These are phyloP conservation scores for Aspergillus sclerotiicarbonarius DNA, from an alignment of 495 filamentous ascomycete species.

Conservation along the genomic window DNA sequence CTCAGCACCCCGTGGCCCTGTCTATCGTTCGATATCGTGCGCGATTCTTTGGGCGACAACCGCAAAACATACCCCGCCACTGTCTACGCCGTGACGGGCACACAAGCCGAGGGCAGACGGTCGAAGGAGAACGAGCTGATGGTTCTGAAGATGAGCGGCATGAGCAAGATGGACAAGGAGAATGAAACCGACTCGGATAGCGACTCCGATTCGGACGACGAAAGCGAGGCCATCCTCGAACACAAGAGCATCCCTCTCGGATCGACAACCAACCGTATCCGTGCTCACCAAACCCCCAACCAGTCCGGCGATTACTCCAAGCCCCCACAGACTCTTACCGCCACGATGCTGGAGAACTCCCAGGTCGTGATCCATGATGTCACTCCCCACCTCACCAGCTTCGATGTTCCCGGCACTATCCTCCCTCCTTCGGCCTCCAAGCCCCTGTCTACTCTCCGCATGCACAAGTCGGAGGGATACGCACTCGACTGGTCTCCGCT, in stretches of 20 bases:
- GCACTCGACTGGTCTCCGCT: constrained; percentile 91
- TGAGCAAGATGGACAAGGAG: constrained; percentile 81
- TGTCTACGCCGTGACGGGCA: constrained; percentile 89
- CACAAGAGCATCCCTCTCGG: constrained; percentile 80
- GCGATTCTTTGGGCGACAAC: constrained; percentile 83
- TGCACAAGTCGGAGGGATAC: constrained; percentile 92
- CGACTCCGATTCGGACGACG: constrained; percentile 72
- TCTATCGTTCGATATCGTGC: constrained; percentile 89
- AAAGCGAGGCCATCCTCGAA: constrained; percentile 92
- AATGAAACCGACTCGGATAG: constrained; percentile 69
- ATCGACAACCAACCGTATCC: constrained; percentile 89
- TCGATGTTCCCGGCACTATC: constrained; percentile 80
- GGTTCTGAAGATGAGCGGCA: constrained; percentile 90
- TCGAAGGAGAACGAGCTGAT: constrained; percentile 87
- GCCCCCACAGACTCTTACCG: constrained; percentile 77
- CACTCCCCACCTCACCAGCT: constrained; percentile 77
- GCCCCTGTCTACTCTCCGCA: constrained; percentile 78
- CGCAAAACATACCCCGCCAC: constrained; percentile 88
- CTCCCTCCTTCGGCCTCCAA: constrained; percentile 80
- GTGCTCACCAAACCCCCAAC: constrained; percentile 71
- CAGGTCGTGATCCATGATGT: constrained; percentile 92
- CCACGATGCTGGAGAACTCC: constrained; percentile 85
- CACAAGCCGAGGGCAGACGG: constrained; percentile 75
- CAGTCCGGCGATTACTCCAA: constrained; percentile 59
- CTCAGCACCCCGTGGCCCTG: constrained; percentile 94